phyloP scores from a whole-genome alignment of 331 rosid genomes.

The Dryas integrifolia region DNA sequence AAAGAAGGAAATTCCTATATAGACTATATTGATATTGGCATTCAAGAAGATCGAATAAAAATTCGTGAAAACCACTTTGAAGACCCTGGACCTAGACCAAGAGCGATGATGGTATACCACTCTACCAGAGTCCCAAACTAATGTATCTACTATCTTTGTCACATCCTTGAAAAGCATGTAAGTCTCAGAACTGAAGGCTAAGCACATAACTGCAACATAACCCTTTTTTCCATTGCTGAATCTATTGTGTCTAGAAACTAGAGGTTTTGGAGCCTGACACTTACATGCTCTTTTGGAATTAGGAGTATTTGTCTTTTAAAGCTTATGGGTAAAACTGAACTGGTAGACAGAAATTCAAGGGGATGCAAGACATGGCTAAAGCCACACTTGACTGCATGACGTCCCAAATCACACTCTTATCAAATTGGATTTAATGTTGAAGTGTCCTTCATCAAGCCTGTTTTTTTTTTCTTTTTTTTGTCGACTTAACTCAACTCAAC shows the following conservation, averaged over 20 bases:
- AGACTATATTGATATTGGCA: too few relatives aligned
- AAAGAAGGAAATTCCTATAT: too few relatives aligned
- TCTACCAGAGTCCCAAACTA: too few relatives aligned
- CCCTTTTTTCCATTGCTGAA: background rate
- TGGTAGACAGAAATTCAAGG: background rate
- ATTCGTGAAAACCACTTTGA: too few relatives aligned
- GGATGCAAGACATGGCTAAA: background rate
- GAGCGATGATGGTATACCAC: too few relatives aligned
- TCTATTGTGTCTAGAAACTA: background rate
- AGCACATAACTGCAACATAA: background rate
- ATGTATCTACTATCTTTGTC: background rate
- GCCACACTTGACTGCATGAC: background rate
- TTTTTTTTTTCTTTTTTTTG: background rate
- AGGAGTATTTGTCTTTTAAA: background rate
- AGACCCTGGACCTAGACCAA: too few relatives aligned
- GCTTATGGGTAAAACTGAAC: background rate
- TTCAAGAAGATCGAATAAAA: too few relatives aligned
- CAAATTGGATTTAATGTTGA: background rate
- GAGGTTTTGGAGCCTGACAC: background rate
- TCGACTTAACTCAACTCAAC: background rate
- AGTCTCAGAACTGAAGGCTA: too few relatives aligned
- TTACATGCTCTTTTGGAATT: background rate
- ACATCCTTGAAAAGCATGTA: background rate
- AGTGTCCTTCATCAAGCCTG: background rate
- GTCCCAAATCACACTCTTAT: background rate